phyloP scores from a whole-genome alignment of 1,284 basidiomycete species.

The Ustilago sp. region DNA sequence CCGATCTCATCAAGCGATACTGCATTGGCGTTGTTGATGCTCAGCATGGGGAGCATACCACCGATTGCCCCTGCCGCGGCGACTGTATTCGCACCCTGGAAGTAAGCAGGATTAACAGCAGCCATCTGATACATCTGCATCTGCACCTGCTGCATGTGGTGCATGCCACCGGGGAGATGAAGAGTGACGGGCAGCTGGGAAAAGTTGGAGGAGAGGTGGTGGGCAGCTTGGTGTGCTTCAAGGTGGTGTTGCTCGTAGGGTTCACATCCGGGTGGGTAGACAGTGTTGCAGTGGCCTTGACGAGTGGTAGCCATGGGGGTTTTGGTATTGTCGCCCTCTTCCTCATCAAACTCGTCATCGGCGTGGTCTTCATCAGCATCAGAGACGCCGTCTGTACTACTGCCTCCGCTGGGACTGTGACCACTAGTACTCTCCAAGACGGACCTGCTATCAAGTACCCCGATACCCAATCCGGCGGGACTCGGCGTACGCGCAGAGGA shows the following conservation, averaged over 20 bases:
- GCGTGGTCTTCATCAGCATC: conserved; percentile 26
- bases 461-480: conserved; percentile 63
- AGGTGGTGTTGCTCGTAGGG: conserved; percentile 42
- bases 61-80: neutral
- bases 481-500: conserved; percentile 26
- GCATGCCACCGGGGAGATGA: conserved; percentile 31
- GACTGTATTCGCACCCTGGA: neutral
- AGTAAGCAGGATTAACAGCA: conserved; percentile 18
- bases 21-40: conserved; percentile 46
- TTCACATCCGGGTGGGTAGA: conserved; percentile 37
- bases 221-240: conserved; percentile 24
- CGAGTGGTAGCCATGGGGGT: conserved; percentile 26
- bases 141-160: conserved; percentile 41
- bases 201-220: conserved; percentile 7
- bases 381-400: conserved; percentile 29
- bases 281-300: neutral
- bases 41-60: conserved; percentile 30
- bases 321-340: conserved; percentile 27
- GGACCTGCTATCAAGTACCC: conserved; percentile 27
- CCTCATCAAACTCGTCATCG: conserved; percentile 23
- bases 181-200: conserved; percentile 34
- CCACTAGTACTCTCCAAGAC: conserved; percentile 10
- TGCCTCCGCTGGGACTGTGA: conserved; percentile 27
- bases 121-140: conserved; percentile 41
- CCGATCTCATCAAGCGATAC: conserved; percentile 59